Conservation (phyloP, 352 stramenopile species). For the Globisporangium middletonii region DNA sequence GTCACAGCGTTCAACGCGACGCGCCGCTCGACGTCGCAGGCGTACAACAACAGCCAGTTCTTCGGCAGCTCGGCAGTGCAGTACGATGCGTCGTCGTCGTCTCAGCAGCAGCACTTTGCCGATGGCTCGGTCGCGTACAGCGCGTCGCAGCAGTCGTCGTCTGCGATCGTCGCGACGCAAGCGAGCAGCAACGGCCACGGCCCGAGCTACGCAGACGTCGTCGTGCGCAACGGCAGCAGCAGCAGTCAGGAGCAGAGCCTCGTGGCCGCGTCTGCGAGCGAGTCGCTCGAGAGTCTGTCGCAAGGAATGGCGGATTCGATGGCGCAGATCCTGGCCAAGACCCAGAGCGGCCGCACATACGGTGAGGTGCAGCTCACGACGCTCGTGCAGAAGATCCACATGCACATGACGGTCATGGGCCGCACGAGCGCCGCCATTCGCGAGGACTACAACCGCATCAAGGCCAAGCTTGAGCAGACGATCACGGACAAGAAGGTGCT, state of each 20-base stretch:
- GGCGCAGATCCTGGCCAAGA: slow-evolving; percentile 29
- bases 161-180: slow-evolving; percentile 9
- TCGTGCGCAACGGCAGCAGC: slow-evolving; percentile 2
- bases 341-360: slow-evolving; percentile 18
- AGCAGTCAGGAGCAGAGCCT: slow-evolving; percentile 9
- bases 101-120: slow-evolving; percentile 6
- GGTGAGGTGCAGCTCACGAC: slow-evolving; percentile 31
- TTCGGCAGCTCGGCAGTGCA: slow-evolving; percentile 2
- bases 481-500: slow-evolving; percentile 30
- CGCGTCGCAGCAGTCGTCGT: slow-evolving; percentile 4
- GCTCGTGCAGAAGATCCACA: slow-evolving; percentile 32
- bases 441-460: slow-evolving; percentile 28
- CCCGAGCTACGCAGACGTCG: slow-evolving; percentile 23
- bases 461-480: slow-evolving; percentile 24
- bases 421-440: slow-evolving; percentile 28
- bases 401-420: slow-evolving; percentile 38
- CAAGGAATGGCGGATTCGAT: slow-evolving; percentile 33
- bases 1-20: not conserved
- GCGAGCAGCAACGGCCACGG: slow-evolving; percentile 4
- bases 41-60: slow-evolving; percentile 12
- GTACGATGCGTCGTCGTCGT: slow-evolving; percentile 1
- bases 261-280: slow-evolving; percentile 8
- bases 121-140: slow-evolving; percentile 10
- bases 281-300: slow-evolving; percentile 23
- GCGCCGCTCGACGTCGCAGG: slow-evolving; percentile 2